Evolutionary conservation across 73 alveolate species (phyloP).

Genomic region (Paramecium primaurelia): DNA sequence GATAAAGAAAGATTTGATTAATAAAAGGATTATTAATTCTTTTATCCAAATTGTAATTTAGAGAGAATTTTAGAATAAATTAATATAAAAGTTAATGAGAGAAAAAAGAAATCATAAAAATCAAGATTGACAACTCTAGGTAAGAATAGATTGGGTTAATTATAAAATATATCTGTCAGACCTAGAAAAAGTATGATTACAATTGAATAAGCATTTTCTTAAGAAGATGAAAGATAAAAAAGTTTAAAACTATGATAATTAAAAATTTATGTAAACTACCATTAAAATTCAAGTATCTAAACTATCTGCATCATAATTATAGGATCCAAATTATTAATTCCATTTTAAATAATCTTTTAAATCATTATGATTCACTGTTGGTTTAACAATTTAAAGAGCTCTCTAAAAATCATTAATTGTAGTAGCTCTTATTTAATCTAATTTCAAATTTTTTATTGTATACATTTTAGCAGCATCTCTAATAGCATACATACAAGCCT

Average conservation of each 20-base stretch:
- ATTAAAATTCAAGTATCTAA: slow-evolving; percentile 62
- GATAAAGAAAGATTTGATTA: background rate
- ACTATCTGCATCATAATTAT: slow-evolving; percentile 70
- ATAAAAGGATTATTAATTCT: background rate
- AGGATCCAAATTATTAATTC: slow-evolving; percentile 91
- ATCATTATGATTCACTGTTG: slow-evolving; percentile 89
- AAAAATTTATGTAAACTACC: background rate
- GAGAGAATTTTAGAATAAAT: background rate
- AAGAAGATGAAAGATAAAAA: background rate
- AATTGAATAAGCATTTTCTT: background rate
- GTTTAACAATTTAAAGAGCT: slow-evolving; percentile 82
- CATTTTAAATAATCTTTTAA: slow-evolving; percentile 85
- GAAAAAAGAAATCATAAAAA: background rate
- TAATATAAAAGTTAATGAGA: background rate
- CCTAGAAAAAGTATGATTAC: background rate
- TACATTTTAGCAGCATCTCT: slow-evolving; percentile 67
- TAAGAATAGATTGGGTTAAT: background rate
- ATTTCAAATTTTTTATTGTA: slow-evolving; percentile 73
- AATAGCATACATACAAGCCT: slow-evolving; percentile 93
- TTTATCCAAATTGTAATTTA: background rate
- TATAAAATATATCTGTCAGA: background rate
- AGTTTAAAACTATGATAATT: background rate
- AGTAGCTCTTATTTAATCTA: slow-evolving; percentile 80
- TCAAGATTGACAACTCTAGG: background rate
- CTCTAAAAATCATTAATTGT: slow-evolving; percentile 80